Evolutionary conservation across 176 grass and related monocot genomes (phyloP), one percentile per base, ranked within the genome.

Genomic region (Cenchrus purpureus): DNA sequence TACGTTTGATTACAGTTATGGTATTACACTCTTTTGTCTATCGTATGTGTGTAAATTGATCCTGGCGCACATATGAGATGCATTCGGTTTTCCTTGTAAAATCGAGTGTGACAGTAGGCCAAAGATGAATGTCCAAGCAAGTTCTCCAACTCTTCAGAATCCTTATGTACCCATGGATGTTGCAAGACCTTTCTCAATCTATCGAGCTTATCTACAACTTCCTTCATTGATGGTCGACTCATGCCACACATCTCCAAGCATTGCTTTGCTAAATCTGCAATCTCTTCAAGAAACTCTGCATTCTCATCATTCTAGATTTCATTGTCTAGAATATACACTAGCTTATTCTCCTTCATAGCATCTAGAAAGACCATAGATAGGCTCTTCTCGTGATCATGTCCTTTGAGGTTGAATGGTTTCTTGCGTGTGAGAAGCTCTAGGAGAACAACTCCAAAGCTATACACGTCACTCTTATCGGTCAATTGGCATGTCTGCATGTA

Each of bases 121-220:
- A 0, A 11, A 0, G 55, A 73, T 25, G 72, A 46, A 10, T 57
- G 50, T 0, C 72, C 72, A 20, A 76, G 72, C 73, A 84, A 77
- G 50, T 13, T 46, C 3, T 84, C 62, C 34, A 46, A 2, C 50
- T 84, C 73, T 77, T 77, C 73, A 3, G 13, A 32, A 67, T 77
- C 54, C 1, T 77, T 52, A 0, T 8, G 49, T 3, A 59, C 62
- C 82, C 71, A 84, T 19, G 82, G 71, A 55, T 84, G 48, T 7
- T 46, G 65, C 79, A 71, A 12, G 12, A 58, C 53, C 68, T 82
- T 82, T 68, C 60, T 79, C 22, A 79, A 11, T 5, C 77, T 79
- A 50, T 10, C 74, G 14, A 77, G 32, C 16, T 77, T 22, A 8
- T 77, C 19, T 3, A 16, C 55, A 22, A 77, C 55, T 22, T 77